These are phyloP conservation scores for Conticribra weissflogii DNA, from an alignment of 108 stramenopile species.

Conservation along the genomic window DNA sequence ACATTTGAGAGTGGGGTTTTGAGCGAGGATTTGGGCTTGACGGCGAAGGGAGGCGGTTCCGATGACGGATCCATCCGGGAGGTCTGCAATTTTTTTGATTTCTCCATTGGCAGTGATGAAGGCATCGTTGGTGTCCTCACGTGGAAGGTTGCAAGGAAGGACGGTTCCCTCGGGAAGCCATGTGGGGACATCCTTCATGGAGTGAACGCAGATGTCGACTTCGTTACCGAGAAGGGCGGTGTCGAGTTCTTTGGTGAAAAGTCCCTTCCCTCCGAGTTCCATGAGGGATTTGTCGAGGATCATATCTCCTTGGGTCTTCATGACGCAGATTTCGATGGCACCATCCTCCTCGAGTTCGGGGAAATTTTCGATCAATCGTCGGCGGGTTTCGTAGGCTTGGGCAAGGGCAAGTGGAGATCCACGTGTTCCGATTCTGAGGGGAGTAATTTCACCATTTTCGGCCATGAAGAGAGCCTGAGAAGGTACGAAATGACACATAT, in stretches of 20 bases:
- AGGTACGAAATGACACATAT: slow-evolving; percentile 13
- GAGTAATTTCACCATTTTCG: slow-evolving; percentile 63
- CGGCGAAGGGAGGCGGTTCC: slow-evolving; percentile 98
- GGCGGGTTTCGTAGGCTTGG: slow-evolving; percentile 97
- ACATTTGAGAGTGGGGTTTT: slow-evolving; percentile 95
- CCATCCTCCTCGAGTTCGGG: slow-evolving; percentile 94
- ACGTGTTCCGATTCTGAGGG: slow-evolving; percentile 96
- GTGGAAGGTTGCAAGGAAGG: slow-evolving; percentile 95
- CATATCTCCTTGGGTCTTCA: slow-evolving; percentile 99
- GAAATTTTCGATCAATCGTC: slow-evolving; percentile 88
- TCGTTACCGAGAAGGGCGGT: slow-evolving; percentile 94
- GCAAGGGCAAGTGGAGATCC: slow-evolving; percentile 98
- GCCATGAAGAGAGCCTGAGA: slow-evolving; percentile 81
- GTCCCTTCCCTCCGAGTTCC: slow-evolving; percentile 99
- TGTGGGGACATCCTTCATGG: slow-evolving; percentile 99
- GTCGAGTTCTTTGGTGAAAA: slow-evolving; percentile 99
- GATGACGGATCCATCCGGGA: slow-evolving; percentile 94
- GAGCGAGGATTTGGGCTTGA: slow-evolving; percentile 94
- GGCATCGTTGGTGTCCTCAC: slow-evolving; percentile 98
- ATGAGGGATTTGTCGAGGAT: slow-evolving; percentile 98
- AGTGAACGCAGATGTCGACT: slow-evolving; percentile 99
- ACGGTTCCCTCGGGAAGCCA: slow-evolving; percentile 97
- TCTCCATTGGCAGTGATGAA: slow-evolving; percentile 83
- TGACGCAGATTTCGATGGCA: slow-evolving; percentile 96
- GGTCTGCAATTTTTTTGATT: slow-evolving; percentile 79